Percentiles rank a stretch among this genome's conserved stretches.
phyloP scores from a whole-genome alignment of 176 grass and related monocot species.

The Secale cereale region DNA sequence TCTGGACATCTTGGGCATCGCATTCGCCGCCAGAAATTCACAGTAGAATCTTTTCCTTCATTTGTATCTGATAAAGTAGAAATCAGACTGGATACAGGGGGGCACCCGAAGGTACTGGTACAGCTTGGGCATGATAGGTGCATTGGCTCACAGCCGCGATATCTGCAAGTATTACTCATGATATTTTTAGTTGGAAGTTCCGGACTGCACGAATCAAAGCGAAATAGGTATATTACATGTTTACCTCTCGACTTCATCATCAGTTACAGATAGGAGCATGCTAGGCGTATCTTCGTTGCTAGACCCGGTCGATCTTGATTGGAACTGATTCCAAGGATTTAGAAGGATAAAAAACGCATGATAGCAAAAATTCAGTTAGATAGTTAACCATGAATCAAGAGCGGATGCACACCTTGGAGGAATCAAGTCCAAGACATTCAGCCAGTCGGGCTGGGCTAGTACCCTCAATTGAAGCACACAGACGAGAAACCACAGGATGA shows the following conservation, averaged over 20 bases:
- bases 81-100: slow-evolving; percentile 76
- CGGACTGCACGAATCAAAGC: neutral
- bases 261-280: slow-evolving; percentile 61
- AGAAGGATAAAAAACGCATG: slow-evolving; percentile 29
- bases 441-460: slow-evolving; percentile 92
- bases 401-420: slow-evolving; percentile 60
- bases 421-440: slow-evolving; percentile 97
- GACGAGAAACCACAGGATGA: slow-evolving; percentile 92
- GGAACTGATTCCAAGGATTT: slow-evolving; percentile 52
- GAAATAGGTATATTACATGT: slow-evolving; percentile 23
- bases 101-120: slow-evolving; percentile 74
- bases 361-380: slow-evolving; percentile 8
- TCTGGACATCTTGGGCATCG: slow-evolving; percentile 81
- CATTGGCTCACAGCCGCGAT: slow-evolving; percentile 75
- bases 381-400: neutral
- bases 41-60: slow-evolving; percentile 38
- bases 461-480: slow-evolving; percentile 96
- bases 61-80: slow-evolving; percentile 43
- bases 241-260: slow-evolving; percentile 81
- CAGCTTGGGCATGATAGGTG: slow-evolving; percentile 81
- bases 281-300: slow-evolving; percentile 63
- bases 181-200: slow-evolving; percentile 30
- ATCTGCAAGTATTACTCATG: slow-evolving; percentile 58
- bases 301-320: slow-evolving; percentile 57
- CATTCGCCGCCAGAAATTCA: slow-evolving; percentile 85